Percentiles rank a stretch among this genome's conserved stretches.
phyloP scores from a whole-genome alignment of 169 alveolate genomes.

The Plasmodium vinckei region DNA sequence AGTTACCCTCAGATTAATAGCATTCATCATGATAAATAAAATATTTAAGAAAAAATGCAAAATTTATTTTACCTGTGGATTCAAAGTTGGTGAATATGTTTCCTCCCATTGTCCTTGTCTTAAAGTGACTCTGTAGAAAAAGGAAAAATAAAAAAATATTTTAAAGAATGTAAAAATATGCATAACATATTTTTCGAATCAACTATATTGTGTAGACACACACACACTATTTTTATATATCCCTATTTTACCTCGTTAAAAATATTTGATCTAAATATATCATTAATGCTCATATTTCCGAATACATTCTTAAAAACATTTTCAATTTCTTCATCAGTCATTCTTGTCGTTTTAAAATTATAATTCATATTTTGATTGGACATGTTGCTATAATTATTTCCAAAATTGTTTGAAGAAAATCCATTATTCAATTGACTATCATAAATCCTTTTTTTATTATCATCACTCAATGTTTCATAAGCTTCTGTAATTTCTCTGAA shows the following conservation, averaged over 20 bases:
- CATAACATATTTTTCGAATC: no score
- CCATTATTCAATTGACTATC: constrained; percentile 83
- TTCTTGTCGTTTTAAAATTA: constrained; percentile 37
- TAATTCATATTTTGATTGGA: constrained; percentile 21
- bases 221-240: no score
- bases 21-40: not conserved
- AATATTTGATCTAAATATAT: constrained; percentile 44
- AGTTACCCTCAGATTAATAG: no score
- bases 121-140: constrained; percentile 10
- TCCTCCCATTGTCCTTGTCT: constrained; percentile 23
- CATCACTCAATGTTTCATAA: constrained; percentile 95
- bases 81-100: constrained; percentile 26
- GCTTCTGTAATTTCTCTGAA: constrained; percentile 95
- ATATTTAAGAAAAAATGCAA: constrained; percentile 1
- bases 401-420: constrained; percentile 16
- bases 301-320: constrained; percentile 70
- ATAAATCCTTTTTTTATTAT: constrained; percentile 94
- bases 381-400: constrained; percentile 4
- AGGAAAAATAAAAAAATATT: constrained; percentile 4
- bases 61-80: constrained; percentile 1
- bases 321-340: constrained; percentile 74
- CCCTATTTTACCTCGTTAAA: constrained; percentile 38
- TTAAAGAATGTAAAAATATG: not conserved
- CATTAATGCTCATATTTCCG: constrained; percentile 62
- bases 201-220: no score